Conservation (phyloP, 345 rosid genomes). For the Pugionium cornutum region DNA sequence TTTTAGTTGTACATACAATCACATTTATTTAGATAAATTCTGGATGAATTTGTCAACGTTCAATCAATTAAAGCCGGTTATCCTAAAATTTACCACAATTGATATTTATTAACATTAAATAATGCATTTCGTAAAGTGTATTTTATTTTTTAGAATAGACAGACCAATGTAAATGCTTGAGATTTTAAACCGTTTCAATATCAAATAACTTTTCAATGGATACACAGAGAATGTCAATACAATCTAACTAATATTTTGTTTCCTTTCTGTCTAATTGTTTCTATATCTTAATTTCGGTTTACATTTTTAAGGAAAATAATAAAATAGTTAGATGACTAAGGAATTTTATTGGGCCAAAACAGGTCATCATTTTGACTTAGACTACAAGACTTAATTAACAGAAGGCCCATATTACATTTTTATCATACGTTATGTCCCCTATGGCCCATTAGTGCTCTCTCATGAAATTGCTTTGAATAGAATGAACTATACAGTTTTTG, state of each 20-base stretch:
- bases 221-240: background rate
- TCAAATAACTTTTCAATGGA: background rate
- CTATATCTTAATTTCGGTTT: background rate
- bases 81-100: background rate
- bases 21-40: constrained; percentile 11
- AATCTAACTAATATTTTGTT: background rate
- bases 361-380: background rate
- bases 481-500: background rate
- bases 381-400: background rate
- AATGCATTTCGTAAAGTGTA: background rate
- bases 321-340: background rate
- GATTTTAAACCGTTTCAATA: background rate
- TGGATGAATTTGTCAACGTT: constrained; percentile 1
- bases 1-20: background rate
- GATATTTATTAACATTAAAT: background rate
- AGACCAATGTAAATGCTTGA: background rate
- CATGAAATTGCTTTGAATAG: background rate
- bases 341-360: constrained; percentile 5
- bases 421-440: background rate
- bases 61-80: constrained; percentile 1
- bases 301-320: background rate
- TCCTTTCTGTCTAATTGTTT: background rate
- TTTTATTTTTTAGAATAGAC: background rate
- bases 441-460: constrained; percentile 9
- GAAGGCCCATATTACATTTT: constrained; percentile 13